Percentiles rank a stretch among this genome's conserved stretches.
Evolutionary conservation across 2,329 filamentous ascomycete genomes (phyloP).

Genomic region (Alternaria sp.): DNA sequence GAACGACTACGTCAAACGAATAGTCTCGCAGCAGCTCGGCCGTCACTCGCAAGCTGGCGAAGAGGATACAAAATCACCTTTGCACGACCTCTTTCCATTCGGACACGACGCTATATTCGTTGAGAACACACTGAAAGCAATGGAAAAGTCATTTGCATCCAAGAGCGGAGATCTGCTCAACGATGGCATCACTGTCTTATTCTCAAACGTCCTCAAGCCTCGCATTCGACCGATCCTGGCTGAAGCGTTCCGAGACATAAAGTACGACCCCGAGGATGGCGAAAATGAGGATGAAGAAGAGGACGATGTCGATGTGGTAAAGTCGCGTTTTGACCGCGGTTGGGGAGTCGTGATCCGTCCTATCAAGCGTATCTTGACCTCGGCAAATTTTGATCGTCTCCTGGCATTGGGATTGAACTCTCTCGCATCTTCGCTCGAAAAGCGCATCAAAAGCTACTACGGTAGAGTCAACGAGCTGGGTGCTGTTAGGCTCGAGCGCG

Average conservation of each 20-base stretch:
- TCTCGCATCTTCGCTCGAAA: constrained; percentile 82
- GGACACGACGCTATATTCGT: constrained; percentile 78
- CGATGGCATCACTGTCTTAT: constrained; percentile 86
- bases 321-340: constrained; percentile 79
- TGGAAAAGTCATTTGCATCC: constrained; percentile 75
- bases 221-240: constrained; percentile 84
- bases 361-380: constrained; percentile 83
- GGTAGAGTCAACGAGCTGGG: constrained; percentile 83
- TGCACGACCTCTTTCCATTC: constrained; percentile 77
- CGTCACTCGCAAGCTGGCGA: constrained; percentile 47
- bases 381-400: constrained; percentile 77
- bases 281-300: constrained; percentile 58
- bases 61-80: constrained; percentile 52
- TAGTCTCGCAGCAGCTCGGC: constrained; percentile 74
- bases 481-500: constrained; percentile 82
- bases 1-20: constrained; percentile 88
- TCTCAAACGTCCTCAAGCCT: constrained; percentile 85
- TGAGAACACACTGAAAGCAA: constrained; percentile 69
- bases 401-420: constrained; percentile 78
- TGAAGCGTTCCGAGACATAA: constrained; percentile 90
- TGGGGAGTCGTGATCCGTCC: constrained; percentile 90
- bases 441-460: constrained; percentile 82
- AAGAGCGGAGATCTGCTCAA: constrained; percentile 84
- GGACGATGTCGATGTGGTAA: constrained; percentile 70
- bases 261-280: constrained; percentile 71